These are phyloP conservation scores for Marasmius tenuissimus DNA, from an alignment of 1,284 basidiomycete species.

Conservation along the genomic window DNA sequence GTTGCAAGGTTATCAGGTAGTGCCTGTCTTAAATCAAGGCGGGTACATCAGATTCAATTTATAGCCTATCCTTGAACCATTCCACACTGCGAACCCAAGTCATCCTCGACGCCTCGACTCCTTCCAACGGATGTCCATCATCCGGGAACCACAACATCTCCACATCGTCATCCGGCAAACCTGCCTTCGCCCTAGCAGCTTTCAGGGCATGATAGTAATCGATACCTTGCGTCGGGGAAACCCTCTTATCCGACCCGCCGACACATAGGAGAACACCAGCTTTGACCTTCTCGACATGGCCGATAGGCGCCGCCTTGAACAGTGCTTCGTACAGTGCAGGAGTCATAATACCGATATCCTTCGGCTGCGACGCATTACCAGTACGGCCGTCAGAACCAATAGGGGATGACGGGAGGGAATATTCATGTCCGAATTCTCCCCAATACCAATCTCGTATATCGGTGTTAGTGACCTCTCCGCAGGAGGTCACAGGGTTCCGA, in stretches of 20 bases:
- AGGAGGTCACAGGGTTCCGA: slow-evolving; percentile 71
- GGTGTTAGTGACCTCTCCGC: slow-evolving; percentile 50
- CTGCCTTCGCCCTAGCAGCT: slow-evolving; percentile 27
- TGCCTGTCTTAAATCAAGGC: no score
- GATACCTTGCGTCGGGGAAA: slow-evolving; percentile 62
- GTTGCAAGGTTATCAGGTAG: no score
- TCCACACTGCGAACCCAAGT: slow-evolving; percentile 50
- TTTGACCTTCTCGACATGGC: slow-evolving; percentile 49
- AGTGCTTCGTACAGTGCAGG: slow-evolving; percentile 45
- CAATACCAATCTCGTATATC: slow-evolving; percentile 79
- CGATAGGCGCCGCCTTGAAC: slow-evolving; percentile 57
- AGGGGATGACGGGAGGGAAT: slow-evolving; percentile 35
- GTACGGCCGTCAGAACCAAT: slow-evolving; percentile 10
- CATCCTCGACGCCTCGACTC: slow-evolving; percentile 56
- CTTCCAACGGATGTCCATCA: slow-evolving; percentile 63
- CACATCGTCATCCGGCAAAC: slow-evolving; percentile 33
- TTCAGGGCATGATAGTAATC: slow-evolving; percentile 67
- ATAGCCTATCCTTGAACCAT: slow-evolving; percentile 39
- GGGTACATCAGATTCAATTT: no score
- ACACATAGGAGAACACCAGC: slow-evolving; percentile 60
- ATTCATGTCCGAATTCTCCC: slow-evolving; percentile 54
- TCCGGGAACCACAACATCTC: slow-evolving; percentile 66
- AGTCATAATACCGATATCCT: slow-evolving; percentile 36
- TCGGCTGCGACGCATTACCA: slow-evolving; percentile 8
- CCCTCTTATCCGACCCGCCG: slow-evolving; percentile 62